Evolutionary conservation across 1,139 yeast genomes (phyloP).

Genomic region (Yamadazyma trypodendri): DNA sequence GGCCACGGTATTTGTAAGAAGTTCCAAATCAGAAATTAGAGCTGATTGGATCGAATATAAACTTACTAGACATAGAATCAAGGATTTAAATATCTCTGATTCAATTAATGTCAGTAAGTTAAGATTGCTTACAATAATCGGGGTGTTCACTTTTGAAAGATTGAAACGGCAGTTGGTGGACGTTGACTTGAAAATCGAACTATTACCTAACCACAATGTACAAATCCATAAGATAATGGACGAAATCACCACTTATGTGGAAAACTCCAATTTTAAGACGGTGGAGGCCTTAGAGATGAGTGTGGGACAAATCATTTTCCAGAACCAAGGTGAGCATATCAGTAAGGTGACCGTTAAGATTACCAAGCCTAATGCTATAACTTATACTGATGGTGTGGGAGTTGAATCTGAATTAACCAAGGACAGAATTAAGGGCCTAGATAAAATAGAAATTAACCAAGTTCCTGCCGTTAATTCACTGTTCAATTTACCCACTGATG

Average conservation of each 20-base stretch:
- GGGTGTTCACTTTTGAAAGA: conserved; percentile 89
- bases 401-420: conserved; percentile 61
- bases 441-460: conserved; percentile 19
- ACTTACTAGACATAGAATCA: conserved; percentile 25
- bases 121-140: conserved; percentile 71
- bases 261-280: conserved; percentile 76
- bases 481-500: conserved; percentile 41
- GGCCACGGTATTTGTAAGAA: conserved; percentile 44
- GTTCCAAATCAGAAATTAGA: conserved; percentile 56
- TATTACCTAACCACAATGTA: conserved; percentile 37
- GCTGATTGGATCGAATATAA: conserved; percentile 50
- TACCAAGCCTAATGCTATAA: conserved; percentile 84
- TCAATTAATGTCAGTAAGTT: conserved; percentile 50
- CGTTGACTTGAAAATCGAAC: conserved; percentile 51
- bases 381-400: conserved; percentile 87
- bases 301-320: conserved; percentile 63
- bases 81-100: conserved; percentile 30
- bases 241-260: conserved; percentile 58
- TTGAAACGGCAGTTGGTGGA: conserved; percentile 72
- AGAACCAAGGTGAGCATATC: conserved; percentile 35
- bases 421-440: conserved; percentile 28
- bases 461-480: neutral
- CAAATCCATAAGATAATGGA: conserved; percentile 41
- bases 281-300: conserved; percentile 86
- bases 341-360: conserved; percentile 55